Evolutionary conservation across 2,329 filamentous ascomycete genomes (phyloP).

Genomic region (Penicillium capsulatum): DNA sequence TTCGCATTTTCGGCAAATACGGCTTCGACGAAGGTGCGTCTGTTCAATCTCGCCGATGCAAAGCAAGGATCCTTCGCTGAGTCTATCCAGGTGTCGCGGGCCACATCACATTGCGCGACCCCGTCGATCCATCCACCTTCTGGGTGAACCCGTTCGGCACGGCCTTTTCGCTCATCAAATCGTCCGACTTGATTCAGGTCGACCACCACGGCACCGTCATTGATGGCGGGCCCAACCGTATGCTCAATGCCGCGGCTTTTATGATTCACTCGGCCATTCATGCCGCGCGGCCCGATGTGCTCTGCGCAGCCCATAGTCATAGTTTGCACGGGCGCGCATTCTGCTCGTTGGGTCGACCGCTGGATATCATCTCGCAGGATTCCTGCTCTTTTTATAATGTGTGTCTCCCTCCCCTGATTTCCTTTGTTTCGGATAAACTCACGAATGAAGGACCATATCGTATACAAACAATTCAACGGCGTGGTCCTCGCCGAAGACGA

Average conservation of each 20-base stretch:
- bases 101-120: slow-evolving; percentile 60
- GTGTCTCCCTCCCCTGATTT: slow-evolving; percentile 4
- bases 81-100: slow-evolving; percentile 52
- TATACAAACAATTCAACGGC: slow-evolving; percentile 53
- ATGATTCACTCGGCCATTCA: slow-evolving; percentile 55
- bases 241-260: slow-evolving; percentile 49
- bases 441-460: slow-evolving; percentile 43
- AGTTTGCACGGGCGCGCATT: slow-evolving; percentile 49
- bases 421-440: not conserved
- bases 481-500: slow-evolving; percentile 52
- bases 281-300: slow-evolving; percentile 51
- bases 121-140: slow-evolving; percentile 56
- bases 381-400: slow-evolving; percentile 45
- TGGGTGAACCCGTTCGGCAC: slow-evolving; percentile 66
- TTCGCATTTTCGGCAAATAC: slow-evolving; percentile 56
- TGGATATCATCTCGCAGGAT: slow-evolving; percentile 47
- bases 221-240: slow-evolving; percentile 52
- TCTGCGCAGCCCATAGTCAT: slow-evolving; percentile 54
- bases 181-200: slow-evolving; percentile 64
- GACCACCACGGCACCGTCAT: slow-evolving; percentile 59
- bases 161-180: slow-evolving; percentile 59
- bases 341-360: slow-evolving; percentile 38
- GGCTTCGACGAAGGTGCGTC: slow-evolving; percentile 50
- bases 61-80: not conserved
- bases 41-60: not conserved